phyloP scores from a whole-genome alignment of 352 stramenopile species.

The Peronospora destructor region DNA sequence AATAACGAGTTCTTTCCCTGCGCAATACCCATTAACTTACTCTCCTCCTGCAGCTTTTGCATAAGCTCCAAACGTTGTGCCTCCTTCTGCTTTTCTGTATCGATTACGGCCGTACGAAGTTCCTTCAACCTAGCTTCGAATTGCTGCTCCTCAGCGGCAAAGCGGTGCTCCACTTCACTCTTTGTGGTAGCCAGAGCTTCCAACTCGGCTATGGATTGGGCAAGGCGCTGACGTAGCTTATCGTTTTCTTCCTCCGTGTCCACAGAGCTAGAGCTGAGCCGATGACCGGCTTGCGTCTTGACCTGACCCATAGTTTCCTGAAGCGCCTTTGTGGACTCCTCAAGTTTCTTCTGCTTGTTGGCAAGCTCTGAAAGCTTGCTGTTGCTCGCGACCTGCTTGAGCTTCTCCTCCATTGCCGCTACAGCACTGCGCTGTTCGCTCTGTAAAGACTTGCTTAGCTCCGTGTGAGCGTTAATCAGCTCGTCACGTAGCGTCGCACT shows the following conservation, averaged over 20 bases:
- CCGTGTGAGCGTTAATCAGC: slow-evolving; percentile 40
- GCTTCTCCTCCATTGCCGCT: slow-evolving; percentile 45
- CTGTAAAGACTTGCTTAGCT: slow-evolving; percentile 51
- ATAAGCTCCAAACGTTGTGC: slow-evolving; percentile 44
- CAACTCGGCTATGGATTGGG: slow-evolving; percentile 42
- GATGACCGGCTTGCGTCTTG: slow-evolving; percentile 31
- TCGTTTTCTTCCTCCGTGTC: slow-evolving; percentile 30
- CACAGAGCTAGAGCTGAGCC: slow-evolving; percentile 18
- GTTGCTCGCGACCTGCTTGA: slow-evolving; percentile 34
- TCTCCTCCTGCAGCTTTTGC: slow-evolving; percentile 50
- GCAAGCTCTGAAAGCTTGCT: slow-evolving; percentile 39
- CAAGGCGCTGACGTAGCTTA: slow-evolving; percentile 47
- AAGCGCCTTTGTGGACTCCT: slow-evolving; percentile 39
- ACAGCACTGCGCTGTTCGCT: slow-evolving; percentile 40
- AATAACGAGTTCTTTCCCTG: slow-evolving; percentile 55
- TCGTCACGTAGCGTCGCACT: slow-evolving; percentile 46
- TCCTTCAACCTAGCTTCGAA: slow-evolving; percentile 43
- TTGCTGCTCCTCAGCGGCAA: slow-evolving; percentile 43
- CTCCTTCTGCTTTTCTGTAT: slow-evolving; percentile 48
- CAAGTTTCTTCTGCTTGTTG: slow-evolving; percentile 55
- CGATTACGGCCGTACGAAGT: slow-evolving; percentile 33
- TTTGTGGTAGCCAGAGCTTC: slow-evolving; percentile 35
- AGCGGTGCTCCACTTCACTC: slow-evolving; percentile 42
- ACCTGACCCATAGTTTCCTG: slow-evolving; percentile 39
- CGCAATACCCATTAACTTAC: slow-evolving; percentile 53